Conservation (phyloP, 2,329 filamentous ascomycete genomes). For the Dendrostoma leiphaemia region DNA sequence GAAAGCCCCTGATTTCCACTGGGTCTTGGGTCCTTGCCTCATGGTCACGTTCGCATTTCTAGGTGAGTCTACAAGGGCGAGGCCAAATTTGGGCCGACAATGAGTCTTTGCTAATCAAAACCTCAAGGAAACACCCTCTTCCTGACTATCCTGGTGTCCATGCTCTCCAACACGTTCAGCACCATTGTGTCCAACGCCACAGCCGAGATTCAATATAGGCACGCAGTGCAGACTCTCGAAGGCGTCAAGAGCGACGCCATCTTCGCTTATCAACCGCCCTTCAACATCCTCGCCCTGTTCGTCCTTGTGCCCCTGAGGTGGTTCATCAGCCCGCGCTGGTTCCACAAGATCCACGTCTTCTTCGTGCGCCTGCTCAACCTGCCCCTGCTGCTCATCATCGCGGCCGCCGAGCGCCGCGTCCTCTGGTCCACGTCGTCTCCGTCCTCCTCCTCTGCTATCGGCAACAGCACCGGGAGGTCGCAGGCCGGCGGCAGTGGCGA, state of each 20-base stretch:
- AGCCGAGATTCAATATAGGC: slow-evolving; percentile 80
- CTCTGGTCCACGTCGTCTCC: slow-evolving; percentile 52
- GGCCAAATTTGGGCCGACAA: too few species aligned
- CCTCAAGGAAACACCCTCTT: slow-evolving; percentile 70
- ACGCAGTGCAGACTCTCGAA: slow-evolving; percentile 78
- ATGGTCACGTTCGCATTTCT: slow-evolving; percentile 86
- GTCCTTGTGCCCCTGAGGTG: slow-evolving; percentile 76
- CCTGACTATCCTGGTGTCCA: slow-evolving; percentile 84
- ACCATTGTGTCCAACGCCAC: slow-evolving; percentile 74
- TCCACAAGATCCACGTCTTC: slow-evolving; percentile 85
- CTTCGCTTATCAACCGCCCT: slow-evolving; percentile 79
- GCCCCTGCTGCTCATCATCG: slow-evolving; percentile 70
- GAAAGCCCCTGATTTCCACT: slow-evolving; percentile 68
- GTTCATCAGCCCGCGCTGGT: slow-evolving; percentile 77
- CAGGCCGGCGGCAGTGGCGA: too few species aligned
- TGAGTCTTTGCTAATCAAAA: background rate
- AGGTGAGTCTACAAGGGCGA: too few species aligned
- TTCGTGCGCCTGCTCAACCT: slow-evolving; percentile 72
- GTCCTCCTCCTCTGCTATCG: background rate
- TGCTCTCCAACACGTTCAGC: slow-evolving; percentile 81
- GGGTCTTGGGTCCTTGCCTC: slow-evolving; percentile 72
- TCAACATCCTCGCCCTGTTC: slow-evolving; percentile 76
- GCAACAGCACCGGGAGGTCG: too few species aligned
- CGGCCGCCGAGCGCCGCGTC: slow-evolving; percentile 65
- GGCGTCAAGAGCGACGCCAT: slow-evolving; percentile 83